Conservation (phyloP, 179 eudicot species). For the Camellia oleifera region DNA sequence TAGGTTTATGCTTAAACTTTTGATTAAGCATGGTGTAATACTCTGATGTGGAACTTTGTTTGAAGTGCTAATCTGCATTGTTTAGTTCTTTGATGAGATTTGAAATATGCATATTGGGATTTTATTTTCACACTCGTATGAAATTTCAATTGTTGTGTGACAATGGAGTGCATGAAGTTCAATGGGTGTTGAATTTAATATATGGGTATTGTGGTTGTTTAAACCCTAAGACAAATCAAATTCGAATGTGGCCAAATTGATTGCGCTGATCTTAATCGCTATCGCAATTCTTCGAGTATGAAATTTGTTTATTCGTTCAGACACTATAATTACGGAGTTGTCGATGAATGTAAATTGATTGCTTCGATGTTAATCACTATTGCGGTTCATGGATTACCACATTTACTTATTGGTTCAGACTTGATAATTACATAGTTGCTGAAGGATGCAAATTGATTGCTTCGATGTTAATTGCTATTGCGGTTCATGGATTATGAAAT, state of each 20-base stretch:
- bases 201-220: neutral
- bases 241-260: neutral
- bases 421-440: too few relatives aligned
- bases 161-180: neutral
- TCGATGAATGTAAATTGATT: too few relatives aligned
- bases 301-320: too few relatives aligned
- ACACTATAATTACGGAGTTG: too few relatives aligned
- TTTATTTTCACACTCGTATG: neutral
- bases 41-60: neutral
- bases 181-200: neutral
- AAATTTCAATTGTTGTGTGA: neutral
- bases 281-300: neutral
- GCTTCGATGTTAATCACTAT: too few relatives aligned
- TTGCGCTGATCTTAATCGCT: neutral
- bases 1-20: constrained; percentile 15
- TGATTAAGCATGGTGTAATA: neutral
- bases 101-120: constrained; percentile 12
- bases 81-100: constrained; percentile 7
- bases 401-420: too few relatives aligned
- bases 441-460: too few relatives aligned
- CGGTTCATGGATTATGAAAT: too few relatives aligned
- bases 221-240: neutral
- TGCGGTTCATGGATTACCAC: too few relatives aligned
- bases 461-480: too few relatives aligned
- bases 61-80: neutral